A percentile compares a stretch with the other conserved stretches of the same genome.
These are phyloP conservation scores for Rhexocercosporidium sp. DNA, from an alignment of 2,329 filamentous ascomycete species.

Conservation along the genomic window DNA sequence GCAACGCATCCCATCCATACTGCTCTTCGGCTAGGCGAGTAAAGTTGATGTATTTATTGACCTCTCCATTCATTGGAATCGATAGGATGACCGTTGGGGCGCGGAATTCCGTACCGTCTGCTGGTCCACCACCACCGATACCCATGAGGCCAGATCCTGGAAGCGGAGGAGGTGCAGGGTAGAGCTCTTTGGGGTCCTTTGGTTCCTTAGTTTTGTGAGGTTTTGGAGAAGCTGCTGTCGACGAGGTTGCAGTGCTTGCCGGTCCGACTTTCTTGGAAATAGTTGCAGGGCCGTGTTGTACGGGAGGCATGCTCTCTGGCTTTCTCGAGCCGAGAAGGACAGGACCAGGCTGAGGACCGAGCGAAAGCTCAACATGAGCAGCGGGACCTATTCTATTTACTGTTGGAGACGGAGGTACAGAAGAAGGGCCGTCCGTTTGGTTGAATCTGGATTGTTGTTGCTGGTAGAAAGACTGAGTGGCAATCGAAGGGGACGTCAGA, in stretches of 20 bases:
- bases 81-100: constrained; percentile 83
- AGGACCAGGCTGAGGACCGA: constrained; percentile 35
- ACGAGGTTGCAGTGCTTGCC: constrained; percentile 53
- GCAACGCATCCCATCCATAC: constrained; percentile 92
- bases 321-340: constrained; percentile 24
- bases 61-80: constrained; percentile 79
- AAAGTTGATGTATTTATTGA: constrained; percentile 94
- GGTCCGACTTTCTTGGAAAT: constrained; percentile 47
- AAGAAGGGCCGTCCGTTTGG: constrained; percentile 32
- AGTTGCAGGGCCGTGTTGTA: constrained; percentile 28
- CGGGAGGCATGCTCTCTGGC: constrained; percentile 17
- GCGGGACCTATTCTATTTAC: constrained; percentile 36
- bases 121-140: constrained; percentile 58
- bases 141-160: constrained; percentile 67
- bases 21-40: constrained; percentile 90
- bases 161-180: constrained; percentile 55
- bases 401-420: constrained; percentile 41
- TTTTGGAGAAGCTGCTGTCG: constrained; percentile 60
- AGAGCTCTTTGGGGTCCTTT: constrained; percentile 31
- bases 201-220: constrained; percentile 57
- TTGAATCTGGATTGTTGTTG: constrained; percentile 37
- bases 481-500: constrained; percentile 40
- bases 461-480: constrained; percentile 44
- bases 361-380: constrained; percentile 21
- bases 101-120: constrained; percentile 59